Evolutionary conservation across 2,329 filamentous ascomycete species (phyloP).

Genomic region (Aspergillus transmontanensis): DNA sequence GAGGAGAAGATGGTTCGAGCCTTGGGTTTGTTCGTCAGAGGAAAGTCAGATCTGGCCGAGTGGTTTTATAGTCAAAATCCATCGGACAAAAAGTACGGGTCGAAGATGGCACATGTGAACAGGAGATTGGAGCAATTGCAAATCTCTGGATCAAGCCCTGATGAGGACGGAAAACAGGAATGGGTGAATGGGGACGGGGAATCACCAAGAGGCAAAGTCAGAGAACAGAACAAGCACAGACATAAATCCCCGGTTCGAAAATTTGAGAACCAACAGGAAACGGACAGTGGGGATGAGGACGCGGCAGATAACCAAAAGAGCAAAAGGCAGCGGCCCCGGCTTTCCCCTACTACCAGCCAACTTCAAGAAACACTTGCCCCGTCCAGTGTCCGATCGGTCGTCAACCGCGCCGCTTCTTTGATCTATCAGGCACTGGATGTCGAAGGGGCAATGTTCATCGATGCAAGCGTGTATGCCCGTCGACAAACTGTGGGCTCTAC

Average conservation of each 20-base stretch:
- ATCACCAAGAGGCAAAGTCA: neutral
- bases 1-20: constrained; percentile 26
- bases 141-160: neutral
- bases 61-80: constrained; percentile 15
- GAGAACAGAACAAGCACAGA: neutral
- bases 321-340: constrained; percentile 7
- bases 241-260: constrained; percentile 16
- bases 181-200: neutral
- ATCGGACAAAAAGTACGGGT: neutral
- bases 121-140: neutral
- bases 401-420: neutral
- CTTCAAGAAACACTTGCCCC: constrained; percentile 6
- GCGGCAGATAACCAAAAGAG: neutral
- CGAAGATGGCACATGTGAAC: neutral
- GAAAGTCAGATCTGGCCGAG: constrained; percentile 22
- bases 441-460: constrained; percentile 1
- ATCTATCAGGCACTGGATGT: neutral
- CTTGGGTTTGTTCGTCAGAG: constrained; percentile 24
- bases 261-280: constrained; percentile 4
- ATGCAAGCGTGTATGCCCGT: constrained; percentile 15
- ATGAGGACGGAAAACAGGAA: neutral
- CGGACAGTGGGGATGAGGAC: neutral
- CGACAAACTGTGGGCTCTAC: constrained; percentile 16
- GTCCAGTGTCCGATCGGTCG: constrained; percentile 6
- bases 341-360: constrained; percentile 22